Evolutionary conservation across 192 early-diverging fungal species (phyloP), one percentile per base, ranked within the genome.

Genomic region (Entomortierella beljakovae): DNA sequence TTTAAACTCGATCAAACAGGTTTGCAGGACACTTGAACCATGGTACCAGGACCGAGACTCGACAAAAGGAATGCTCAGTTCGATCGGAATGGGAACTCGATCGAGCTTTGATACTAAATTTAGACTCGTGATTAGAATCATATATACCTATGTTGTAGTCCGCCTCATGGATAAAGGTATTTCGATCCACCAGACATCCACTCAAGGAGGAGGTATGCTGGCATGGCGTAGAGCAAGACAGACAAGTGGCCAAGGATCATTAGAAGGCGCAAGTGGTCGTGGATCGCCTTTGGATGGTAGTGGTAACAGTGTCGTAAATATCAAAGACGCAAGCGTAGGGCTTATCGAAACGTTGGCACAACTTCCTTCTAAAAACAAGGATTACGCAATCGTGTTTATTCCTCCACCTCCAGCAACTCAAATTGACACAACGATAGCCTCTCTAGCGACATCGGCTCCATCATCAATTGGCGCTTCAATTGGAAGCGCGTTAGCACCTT

Each of bases 1-100:
- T 42, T 40, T 79, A 51, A 70, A 25, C 33, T 69, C 75, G n/a
- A 34, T 79, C 20, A 70, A 55, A 26, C 66, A 79, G 23, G 67
- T 79, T 18, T 79, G 75, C 31, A 61, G 61, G 35, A 61, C 61
- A 1, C 29, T 79, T 1, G 75, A 79, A 25, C 22, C 55, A 2
- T 79, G 75, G 75, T 70, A 32, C 25, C 75, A 70, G 33, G 75
- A 79, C 35, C 56, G 75, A 23, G 75, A 79, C 34, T 55, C 66
- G 3, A 59, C 67, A 0, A 79, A 70, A 28, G 67, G 75, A 0
- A 65, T 79, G 61, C 48, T 79, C 0, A 60, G 75, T 51, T 69
- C 75, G 0, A 60, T 79, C 42, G 75, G 75, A 2, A 79, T 79
- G 66, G 75, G 75, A 11, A 60, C 61, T 9, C 66, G 67, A 2